Evolutionary conservation across 371 early-diverging fungal species (phyloP), one percentile per base, ranked within the genome.

Genomic region (Dichotomocladium elegans): DNA sequence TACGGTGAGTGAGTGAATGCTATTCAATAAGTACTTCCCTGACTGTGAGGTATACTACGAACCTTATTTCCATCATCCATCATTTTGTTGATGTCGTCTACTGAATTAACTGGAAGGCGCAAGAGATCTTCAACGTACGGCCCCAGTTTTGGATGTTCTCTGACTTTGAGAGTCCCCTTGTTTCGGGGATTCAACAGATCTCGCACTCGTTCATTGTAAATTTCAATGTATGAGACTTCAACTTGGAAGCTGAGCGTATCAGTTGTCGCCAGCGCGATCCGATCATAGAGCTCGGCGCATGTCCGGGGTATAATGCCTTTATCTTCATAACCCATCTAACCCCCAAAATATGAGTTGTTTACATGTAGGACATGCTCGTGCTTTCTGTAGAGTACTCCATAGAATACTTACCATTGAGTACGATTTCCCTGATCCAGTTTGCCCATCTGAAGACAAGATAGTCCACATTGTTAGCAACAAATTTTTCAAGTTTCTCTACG

Each of bases 61-160:
- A 83, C 84, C 78, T 89, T 86, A 64, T 93, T 93, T 34, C 96
- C 97, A 67, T 88, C 87, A 28, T 90, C 90, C 88, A 95, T 86
- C 1, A 92, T 61, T 41, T 80, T 79, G 46, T 86, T 80, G 30
- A 89, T 88, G 51, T 93, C 89, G 30, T 80, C 79, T 60, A 86
- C 84, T 2, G 88, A 84, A 10, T 74, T 77, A 14, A 96, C 92
- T 4, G 87, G 87, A 17, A 91, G 67, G 53, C 88, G 86, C 2
- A 88, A 89, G 27, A 95, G 61, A 63, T 95, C 95, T 66, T 94
- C 94, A 19, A 96, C 93, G 51, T 91, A 93, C 0, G 95, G 92
- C 9, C 93, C 96, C 12, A 92, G 62, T 1, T 79, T 75, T 2
- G 93, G 93, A 74, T 95, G 94, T 62, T 94, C 93, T 33, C 95